Percentiles rank a stretch among this genome's conserved stretches.
Evolutionary conservation across 2,329 filamentous ascomycete species (phyloP).

Genomic region (Diaporthe nobilis): DNA sequence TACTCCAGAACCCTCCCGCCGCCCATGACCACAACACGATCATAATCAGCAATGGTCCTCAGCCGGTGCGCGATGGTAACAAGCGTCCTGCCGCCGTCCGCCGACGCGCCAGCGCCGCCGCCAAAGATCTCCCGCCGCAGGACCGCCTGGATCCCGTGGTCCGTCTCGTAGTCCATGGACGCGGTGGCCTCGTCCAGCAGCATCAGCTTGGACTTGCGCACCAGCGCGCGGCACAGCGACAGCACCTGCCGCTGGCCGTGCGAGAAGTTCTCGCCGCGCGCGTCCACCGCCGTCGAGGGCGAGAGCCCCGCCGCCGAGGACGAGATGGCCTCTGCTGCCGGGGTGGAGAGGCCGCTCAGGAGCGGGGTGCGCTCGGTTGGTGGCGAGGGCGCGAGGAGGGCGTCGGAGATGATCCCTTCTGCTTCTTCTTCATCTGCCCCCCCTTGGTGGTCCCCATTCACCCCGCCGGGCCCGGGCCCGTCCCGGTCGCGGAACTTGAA

Average conservation of each 20-base stretch:
- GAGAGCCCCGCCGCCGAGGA: slow-evolving; percentile 48
- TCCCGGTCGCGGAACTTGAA: slow-evolving; percentile 57
- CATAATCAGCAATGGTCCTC: slow-evolving; percentile 72
- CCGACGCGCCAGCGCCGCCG: slow-evolving; percentile 58
- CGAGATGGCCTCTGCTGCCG: slow-evolving; percentile 43
- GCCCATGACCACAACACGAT: slow-evolving; percentile 70
- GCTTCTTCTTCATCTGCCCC: slow-evolving; percentile 26
- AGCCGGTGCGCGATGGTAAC: slow-evolving; percentile 72
- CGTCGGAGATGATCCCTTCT: background rate
- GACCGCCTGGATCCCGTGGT: slow-evolving; percentile 68
- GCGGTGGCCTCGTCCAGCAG: slow-evolving; percentile 72
- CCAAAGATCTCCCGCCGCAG: slow-evolving; percentile 64
- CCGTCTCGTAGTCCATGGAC: slow-evolving; percentile 72
- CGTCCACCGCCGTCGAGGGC: slow-evolving; percentile 63
- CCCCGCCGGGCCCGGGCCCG: slow-evolving; percentile 53
- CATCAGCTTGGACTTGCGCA: slow-evolving; percentile 68
- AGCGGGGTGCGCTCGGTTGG: slow-evolving; percentile 42
- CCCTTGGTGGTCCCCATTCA: slow-evolving; percentile 44
- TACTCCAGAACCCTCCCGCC: slow-evolving; percentile 66
- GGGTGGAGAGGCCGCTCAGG: slow-evolving; percentile 32
- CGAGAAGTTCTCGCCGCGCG: slow-evolving; percentile 69
- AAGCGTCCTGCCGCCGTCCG: slow-evolving; percentile 62
- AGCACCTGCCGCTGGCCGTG: slow-evolving; percentile 72
- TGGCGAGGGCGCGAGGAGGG: background rate
- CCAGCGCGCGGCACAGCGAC: slow-evolving; percentile 69